Evolutionary conservation across 2,329 filamentous ascomycete genomes (phyloP).

Genomic region (Colletotrichum sp.): DNA sequence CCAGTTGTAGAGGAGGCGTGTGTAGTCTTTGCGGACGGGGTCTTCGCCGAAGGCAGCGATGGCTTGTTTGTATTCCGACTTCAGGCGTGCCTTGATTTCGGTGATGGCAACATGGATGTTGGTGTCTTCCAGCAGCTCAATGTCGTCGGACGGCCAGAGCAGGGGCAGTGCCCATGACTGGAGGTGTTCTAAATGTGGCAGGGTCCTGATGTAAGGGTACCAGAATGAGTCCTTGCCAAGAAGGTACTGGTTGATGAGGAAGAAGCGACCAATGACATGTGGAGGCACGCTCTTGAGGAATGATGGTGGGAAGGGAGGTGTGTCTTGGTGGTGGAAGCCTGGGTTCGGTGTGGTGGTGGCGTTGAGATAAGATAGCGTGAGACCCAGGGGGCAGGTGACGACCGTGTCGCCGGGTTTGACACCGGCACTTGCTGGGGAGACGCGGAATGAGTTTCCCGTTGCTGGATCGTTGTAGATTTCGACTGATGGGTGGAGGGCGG

Average conservation of each 20-base stretch:
- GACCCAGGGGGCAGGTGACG: conserved; percentile 56
- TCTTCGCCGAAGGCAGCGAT: conserved; percentile 29
- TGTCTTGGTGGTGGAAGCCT: conserved; percentile 18
- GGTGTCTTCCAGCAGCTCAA: conserved; percentile 60
- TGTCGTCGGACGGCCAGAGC: conserved; percentile 68
- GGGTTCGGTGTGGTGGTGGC: conserved; percentile 40
- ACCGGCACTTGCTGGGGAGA: conserved; percentile 36
- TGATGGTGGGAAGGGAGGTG: conserved; percentile 44
- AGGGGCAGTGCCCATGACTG: conserved; percentile 61
- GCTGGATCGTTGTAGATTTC: conserved; percentile 56
- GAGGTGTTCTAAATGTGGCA: conserved; percentile 65
- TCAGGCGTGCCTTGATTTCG: conserved; percentile 52
- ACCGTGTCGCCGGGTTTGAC: conserved; percentile 46
- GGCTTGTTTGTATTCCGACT: conserved; percentile 50
- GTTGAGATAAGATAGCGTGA: conserved; percentile 65
- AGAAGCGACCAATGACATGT: conserved; percentile 70
- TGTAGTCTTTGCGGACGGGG: conserved; percentile 42
- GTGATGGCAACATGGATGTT: conserved; percentile 54
- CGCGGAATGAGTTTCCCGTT: conserved; percentile 61
- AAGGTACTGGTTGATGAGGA: conserved; percentile 72
- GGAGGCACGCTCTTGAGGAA: conserved; percentile 58
- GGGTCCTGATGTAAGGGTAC: conserved; percentile 69
- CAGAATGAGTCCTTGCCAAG: conserved; percentile 65
- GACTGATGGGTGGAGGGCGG: conserved; percentile 53
- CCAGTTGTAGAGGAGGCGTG: conserved; percentile 64